Base-by-base conservation (phyloP, 2,329 filamentous ascomycete genomes). In the Ascochyta viciae-villosae region DNA sequence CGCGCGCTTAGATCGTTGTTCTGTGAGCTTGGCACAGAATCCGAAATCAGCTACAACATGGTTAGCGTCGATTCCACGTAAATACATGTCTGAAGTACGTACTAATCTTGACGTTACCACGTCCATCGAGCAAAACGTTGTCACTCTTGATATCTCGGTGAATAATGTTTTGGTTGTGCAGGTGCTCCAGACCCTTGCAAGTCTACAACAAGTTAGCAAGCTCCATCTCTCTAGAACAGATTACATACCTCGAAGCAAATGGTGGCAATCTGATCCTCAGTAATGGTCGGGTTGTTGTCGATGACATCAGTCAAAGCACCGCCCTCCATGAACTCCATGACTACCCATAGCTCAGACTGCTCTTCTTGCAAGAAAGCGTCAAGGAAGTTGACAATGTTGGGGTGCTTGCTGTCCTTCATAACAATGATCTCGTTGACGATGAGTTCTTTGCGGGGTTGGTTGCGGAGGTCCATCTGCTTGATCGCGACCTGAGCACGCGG, bases 271-370 rank as follows among this genome's bases (percentile, higher is more conserved):
- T 99, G 95, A 74, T 97, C 92, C 77, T 99, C 95, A 5, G 90
- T 92, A 67, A 99, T 97, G 54, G 88, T 87, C 2, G 89, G 86
- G 77, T 98, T 99, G 80, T 98, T 97, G 78, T 99, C 95, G 78
- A 99, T 99, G 58, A 99, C 92, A 81, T 99, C 95, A 1, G 95
- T 99, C 76, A 99, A 81, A 60, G 95, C 91, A 79, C 95, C 95
- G 68, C 95, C 95, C 79, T 99, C 95, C 95, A 99, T 99, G 72
- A 93, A 99, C 80, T 99, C 95, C 95, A 99, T 96, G 48, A 99
- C 94, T 10, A 99, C 92, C 95, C 95, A 99, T n/a, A 99, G 85
- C 76, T 99, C 95, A 50, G 90, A 86, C 70, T 91, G 92, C 76
- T 95, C 94, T 76, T 97, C 96, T 71, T 95, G 91, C 72, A 99